Conservation (phyloP, 257 asterid species). For the Scutellaria minor region DNA sequence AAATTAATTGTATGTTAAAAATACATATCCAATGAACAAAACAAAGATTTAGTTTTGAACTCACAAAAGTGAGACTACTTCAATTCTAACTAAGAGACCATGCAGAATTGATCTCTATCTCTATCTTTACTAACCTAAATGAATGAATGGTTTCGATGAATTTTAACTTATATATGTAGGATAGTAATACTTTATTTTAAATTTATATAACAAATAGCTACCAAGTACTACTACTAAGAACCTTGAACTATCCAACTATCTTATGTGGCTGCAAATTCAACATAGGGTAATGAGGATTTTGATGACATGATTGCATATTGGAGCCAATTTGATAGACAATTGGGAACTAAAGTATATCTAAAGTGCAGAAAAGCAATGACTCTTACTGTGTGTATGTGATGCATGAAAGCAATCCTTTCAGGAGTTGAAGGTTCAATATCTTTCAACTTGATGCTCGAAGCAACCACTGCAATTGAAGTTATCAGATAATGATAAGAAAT, state of each 20-base stretch:
- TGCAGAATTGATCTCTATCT: too few species aligned
- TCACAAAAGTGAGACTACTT: too few species aligned
- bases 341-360: not conserved
- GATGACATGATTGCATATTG: too few species aligned
- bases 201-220: not conserved
- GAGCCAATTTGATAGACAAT: too few species aligned
- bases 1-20: not conserved
- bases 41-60: too few species aligned
- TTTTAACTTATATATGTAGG: not conserved
- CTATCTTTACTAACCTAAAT: too few species aligned
- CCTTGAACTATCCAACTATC: not conserved
- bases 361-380: slow-evolving; percentile 10
- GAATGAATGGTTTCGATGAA: too few species aligned
- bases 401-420: slow-evolving; percentile 94
- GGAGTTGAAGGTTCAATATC: slow-evolving; percentile 92
- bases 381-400: slow-evolving; percentile 86
- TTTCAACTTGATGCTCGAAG: slow-evolving; percentile 87
- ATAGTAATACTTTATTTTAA: too few species aligned
- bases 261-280: too few species aligned
- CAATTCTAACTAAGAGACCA: too few species aligned
- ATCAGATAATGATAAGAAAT: slow-evolving; percentile 23
- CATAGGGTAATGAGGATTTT: too few species aligned
- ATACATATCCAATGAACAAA: not conserved
- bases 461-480: slow-evolving; percentile 64
- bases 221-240: not conserved